Conservation (phyloP, 805 yeast genomes). For the Pichia californica region DNA sequence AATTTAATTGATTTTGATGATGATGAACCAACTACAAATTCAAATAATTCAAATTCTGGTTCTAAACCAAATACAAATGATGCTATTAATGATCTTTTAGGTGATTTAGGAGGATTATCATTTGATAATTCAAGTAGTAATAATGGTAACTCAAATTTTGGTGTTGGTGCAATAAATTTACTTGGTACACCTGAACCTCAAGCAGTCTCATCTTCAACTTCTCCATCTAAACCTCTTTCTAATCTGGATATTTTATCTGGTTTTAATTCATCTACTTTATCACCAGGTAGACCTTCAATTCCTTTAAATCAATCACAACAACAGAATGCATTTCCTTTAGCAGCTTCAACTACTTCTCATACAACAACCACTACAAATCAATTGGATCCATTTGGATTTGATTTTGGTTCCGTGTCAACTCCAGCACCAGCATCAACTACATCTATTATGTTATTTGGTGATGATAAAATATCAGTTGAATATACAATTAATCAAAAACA, state of each 20-base stretch:
- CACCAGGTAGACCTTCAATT: not conserved
- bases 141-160: constrained; percentile 12
- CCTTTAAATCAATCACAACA: not conserved
- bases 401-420: constrained; percentile 17
- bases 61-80: constrained; percentile 33
- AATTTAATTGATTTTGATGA: constrained; percentile 73
- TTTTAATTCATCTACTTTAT: constrained; percentile 10
- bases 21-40: constrained; percentile 26
- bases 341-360: constrained; percentile 2
- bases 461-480: constrained; percentile 21
- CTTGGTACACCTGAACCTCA: constrained; percentile 26
- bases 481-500: constrained; percentile 17
- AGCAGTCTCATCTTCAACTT: too few species aligned
- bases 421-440: not conserved
- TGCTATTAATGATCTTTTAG: constrained; percentile 60
- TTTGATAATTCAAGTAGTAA: constrained; percentile 31
- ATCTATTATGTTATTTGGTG: constrained; percentile 11
- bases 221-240: constrained; percentile 8
- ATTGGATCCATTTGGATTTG: constrained; percentile 32
- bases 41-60: constrained; percentile 16
- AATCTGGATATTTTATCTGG: constrained; percentile 13
- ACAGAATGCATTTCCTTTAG: constrained; percentile 1
- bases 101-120: constrained; percentile 61
- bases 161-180: constrained; percentile 28
- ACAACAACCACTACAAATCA: constrained; percentile 9